Evolutionary conservation across 2,329 filamentous ascomycete species (phyloP).

Genomic region (Periconia sp.): DNA sequence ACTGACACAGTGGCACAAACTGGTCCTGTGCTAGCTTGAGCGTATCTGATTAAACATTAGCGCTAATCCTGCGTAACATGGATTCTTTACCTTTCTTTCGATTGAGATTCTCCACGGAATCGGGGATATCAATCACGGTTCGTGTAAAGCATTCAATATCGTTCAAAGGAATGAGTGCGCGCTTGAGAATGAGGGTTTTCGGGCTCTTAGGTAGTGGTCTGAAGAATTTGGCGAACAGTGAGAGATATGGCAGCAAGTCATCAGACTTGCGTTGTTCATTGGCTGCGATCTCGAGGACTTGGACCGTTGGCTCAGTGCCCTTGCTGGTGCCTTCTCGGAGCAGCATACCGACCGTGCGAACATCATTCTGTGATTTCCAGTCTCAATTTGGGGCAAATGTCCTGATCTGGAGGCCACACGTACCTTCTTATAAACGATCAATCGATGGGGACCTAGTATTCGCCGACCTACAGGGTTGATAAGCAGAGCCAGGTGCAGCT

Average conservation of each 20-base stretch:
- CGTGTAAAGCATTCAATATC: constrained; percentile 87
- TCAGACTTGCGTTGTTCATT: constrained; percentile 75
- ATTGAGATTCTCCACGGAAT: constrained; percentile 50
- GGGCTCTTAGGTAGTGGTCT: constrained; percentile 70
- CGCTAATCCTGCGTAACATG: constrained; percentile 29
- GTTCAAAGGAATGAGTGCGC: constrained; percentile 71
- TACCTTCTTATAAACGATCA: constrained; percentile 80
- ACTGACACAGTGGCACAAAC: constrained; percentile 70
- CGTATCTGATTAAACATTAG: constrained; percentile 30
- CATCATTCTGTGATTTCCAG: constrained; percentile 66
- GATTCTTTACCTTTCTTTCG: constrained; percentile 56
- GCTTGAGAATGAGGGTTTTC: constrained; percentile 71
- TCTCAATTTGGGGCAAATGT: not conserved
- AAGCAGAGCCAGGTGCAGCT: constrained; percentile 78
- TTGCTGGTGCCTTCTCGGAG: constrained; percentile 75
- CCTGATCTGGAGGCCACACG: constrained; percentile 2
- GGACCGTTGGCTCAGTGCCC: constrained; percentile 71
- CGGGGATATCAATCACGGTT: constrained; percentile 62
- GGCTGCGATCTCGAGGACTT: constrained; percentile 78
- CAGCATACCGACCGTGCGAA: constrained; percentile 81
- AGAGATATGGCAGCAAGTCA: constrained; percentile 86
- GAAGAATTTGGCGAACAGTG: constrained; percentile 71
- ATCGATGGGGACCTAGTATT: constrained; percentile 75
- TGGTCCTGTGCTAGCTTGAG: constrained; percentile 69
- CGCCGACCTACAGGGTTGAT: constrained; percentile 82